Base-by-base conservation (phyloP, 1,284 basidiomycete species). In the Uromyces viciae-fabae region DNA sequence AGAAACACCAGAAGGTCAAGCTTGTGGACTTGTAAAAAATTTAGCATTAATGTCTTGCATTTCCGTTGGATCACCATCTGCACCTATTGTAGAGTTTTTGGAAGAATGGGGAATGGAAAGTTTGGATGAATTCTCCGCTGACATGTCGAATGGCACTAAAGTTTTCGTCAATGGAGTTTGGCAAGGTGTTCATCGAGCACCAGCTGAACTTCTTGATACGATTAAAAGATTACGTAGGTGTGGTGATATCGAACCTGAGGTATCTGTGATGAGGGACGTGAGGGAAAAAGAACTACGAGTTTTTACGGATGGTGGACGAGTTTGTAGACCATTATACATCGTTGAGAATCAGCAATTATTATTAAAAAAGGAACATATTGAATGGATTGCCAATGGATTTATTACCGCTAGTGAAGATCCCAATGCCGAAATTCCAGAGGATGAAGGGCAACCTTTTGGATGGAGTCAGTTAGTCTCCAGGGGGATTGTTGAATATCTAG, bases 91-190 rank as follows among this genome's bases (percentile, higher is more conserved):
- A 86, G 95, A 98, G 86, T 99, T 99, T 88, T 88, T 99, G 88
- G 94, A 98, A 85, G 96, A 98, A 88, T 98, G 96, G 94, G 96
- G 95, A 84, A 88, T 97, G 83, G 94, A 97, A 86, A 93, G 93
- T 42, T 86, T 96, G 82, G 93, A 95, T 85, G 94, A 97, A 86
- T 95, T 94, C 84, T 91, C 92, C 0, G 91, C 93, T 85, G 93
- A 93, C 22, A 89, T 91, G 25, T 90, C 90, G 19, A 91, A 91
- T 17, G 93, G 92, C 81, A 98, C 96, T 46, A 99, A 99, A 87
- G 94, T 99, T 52, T 99, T 99, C 86, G 94, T 99, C 83, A 99
- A 99, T 84, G 97, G 97, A 85, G 95, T 98, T 14, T 99, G 97
- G 97, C 94, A 98, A 90, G 97, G 97, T 83, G 94, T 98, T n/a